Evolutionary conservation across 352 stramenopile species (phyloP).

Genomic region (Phytopythium ostracodes): DNA sequence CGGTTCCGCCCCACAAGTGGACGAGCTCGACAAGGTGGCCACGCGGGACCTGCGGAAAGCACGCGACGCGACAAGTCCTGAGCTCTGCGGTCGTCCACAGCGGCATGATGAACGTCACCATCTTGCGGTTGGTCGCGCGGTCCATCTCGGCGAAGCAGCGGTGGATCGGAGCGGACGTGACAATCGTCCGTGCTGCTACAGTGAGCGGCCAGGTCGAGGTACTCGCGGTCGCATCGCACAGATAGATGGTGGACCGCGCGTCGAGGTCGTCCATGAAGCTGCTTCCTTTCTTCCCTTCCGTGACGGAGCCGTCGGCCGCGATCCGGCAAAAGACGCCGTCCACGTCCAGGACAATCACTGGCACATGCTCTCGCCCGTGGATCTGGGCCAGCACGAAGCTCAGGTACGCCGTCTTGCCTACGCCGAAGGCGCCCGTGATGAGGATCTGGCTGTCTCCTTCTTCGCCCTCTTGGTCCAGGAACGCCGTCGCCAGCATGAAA

Average conservation of each 20-base stretch:
- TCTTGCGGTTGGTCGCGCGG: constrained; percentile 8
- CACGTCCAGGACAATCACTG: constrained; percentile 26
- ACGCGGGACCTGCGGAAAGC: constrained; percentile 19
- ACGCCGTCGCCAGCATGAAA: constrained; percentile 19
- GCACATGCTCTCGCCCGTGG: constrained; percentile 9
- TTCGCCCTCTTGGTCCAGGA: constrained; percentile 19
- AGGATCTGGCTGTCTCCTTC: constrained; percentile 14
- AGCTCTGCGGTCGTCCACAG: constrained; percentile 33
- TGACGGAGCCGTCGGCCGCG: constrained; percentile 16
- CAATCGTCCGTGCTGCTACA: constrained; percentile 23
- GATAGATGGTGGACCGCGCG: constrained; percentile 21
- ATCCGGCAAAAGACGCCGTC: constrained; percentile 28
- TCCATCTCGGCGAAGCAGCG: not conserved
- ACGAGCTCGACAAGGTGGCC: constrained; percentile 21
- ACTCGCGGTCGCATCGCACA: constrained; percentile 19
- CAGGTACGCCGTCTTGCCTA: constrained; percentile 38
- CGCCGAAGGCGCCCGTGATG: constrained; percentile 30
- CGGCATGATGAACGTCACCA: constrained; percentile 28
- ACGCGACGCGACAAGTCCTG: constrained; percentile 24
- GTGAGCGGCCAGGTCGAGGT: not conserved
- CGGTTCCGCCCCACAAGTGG: constrained; percentile 29
- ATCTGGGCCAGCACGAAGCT: constrained; percentile 29
- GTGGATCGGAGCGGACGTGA: constrained; percentile 8
- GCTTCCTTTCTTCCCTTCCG: constrained; percentile 12
- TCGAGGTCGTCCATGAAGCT: constrained; percentile 26